A percentile compares a stretch with the other conserved stretches of the same genome.
Evolutionary conservation across 2,329 filamentous ascomycete genomes (phyloP).

Genomic region (Didymosphaeria variabile): DNA sequence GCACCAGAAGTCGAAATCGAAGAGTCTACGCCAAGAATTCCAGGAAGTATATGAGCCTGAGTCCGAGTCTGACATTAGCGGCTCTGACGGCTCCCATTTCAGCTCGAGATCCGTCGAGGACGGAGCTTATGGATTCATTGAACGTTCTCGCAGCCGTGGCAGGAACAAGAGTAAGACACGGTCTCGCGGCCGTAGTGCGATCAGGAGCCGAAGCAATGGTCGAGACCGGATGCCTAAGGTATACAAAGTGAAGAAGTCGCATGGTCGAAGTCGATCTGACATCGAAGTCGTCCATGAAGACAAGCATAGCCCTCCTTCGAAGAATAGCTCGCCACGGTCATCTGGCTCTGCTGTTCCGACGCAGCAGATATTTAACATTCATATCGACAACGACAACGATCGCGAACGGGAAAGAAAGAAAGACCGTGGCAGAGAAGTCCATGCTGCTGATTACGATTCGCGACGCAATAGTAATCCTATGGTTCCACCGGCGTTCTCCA

Average conservation of each 20-base stretch:
- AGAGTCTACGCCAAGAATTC: conserved; percentile 8
- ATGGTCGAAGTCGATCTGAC: conserved; percentile 23
- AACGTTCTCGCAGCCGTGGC: conserved; percentile 24
- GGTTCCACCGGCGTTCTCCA: conserved; percentile 3
- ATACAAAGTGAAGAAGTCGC: conserved; percentile 20
- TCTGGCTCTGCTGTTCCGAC: conserved; percentile 24
- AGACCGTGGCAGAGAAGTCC: conserved; percentile 15
- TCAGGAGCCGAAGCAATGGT: conserved; percentile 21
- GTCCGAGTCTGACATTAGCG: conserved; percentile 29
- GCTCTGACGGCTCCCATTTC: conserved; percentile 21
- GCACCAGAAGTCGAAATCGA: conserved; percentile 16
- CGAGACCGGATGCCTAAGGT: conserved; percentile 17
- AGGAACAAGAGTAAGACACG: conserved; percentile 15
- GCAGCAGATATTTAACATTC: conserved; percentile 29
- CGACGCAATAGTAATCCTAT: conserved; percentile 9
- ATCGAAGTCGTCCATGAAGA: conserved; percentile 30
- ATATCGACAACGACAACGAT: conserved; percentile 26
- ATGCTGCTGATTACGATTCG: conserved; percentile 1
- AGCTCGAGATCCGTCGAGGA: conserved; percentile 32
- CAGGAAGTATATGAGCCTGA: conserved; percentile 18
- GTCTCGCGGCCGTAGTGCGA: conserved; percentile 10
- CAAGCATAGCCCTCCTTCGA: conserved; percentile 28
- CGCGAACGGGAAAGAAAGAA: conserved; percentile 21
- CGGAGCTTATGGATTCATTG: conserved; percentile 28
- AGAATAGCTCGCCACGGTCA: conserved; percentile 28